Evolutionary conservation across 345 rosid genomes (phyloP).

Genomic region (Populus deltoides): DNA sequence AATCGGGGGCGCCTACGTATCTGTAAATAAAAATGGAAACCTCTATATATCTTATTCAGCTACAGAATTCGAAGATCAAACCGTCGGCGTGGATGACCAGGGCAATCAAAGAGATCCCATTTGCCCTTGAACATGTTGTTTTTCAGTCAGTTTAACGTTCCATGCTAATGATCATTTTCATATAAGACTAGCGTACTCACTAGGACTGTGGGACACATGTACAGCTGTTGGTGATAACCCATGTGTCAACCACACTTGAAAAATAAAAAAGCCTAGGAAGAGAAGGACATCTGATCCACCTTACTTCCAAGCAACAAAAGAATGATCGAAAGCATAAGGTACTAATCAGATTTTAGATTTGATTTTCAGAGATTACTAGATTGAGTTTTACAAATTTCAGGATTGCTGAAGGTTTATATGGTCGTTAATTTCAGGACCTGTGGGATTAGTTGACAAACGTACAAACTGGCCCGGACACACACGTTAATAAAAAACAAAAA

Average conservation of each 20-base stretch:
- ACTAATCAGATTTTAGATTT: no score
- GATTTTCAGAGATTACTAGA: fast-evolving
- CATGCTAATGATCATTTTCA: conserved; percentile 15
- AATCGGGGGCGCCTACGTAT: no score
- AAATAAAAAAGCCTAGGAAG: conserved; percentile 9
- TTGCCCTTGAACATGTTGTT: neutral
- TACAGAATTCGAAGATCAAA: neutral
- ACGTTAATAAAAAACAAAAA: no score
- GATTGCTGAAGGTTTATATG: fast-evolving
- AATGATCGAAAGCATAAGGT: no score
- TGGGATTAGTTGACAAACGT: no score
- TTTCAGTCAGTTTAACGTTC: conserved; percentile 15
- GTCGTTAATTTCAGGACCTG: no score
- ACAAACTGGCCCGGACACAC: no score
- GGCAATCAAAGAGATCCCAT: neutral
- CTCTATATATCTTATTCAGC: neutral
- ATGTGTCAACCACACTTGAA: conserved; percentile 11
- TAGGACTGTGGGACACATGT: conserved; percentile 1
- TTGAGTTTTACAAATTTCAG: no score
- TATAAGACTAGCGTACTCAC: neutral
- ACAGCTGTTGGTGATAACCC: conserved; percentile 16
- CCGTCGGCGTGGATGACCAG: neutral
- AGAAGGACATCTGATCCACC: conserved; percentile 36
- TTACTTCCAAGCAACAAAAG: conserved; percentile 17
- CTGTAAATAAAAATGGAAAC: neutral